Percentiles rank a stretch among this genome's conserved stretches.
These are phyloP conservation scores for Kwoniella shivajii DNA, from an alignment of 1,284 basidiomycete species.

Conservation along the genomic window DNA sequence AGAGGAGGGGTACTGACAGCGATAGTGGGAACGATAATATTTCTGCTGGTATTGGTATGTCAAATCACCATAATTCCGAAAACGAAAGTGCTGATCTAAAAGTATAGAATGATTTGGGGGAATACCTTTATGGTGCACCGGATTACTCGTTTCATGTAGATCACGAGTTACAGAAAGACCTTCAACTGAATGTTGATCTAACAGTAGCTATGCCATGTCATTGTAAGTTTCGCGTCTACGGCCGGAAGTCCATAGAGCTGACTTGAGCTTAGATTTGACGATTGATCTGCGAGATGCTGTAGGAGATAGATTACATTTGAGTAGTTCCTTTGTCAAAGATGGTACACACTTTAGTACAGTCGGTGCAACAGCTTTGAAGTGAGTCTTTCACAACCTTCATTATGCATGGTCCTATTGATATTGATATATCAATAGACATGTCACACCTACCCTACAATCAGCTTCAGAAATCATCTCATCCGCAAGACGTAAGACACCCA, in stretches of 20 bases:
- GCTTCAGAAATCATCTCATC: slow-evolving; percentile 48
- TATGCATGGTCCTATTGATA: background rate
- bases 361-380: slow-evolving; percentile 75
- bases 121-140: slow-evolving; percentile 90
- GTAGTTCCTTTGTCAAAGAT: slow-evolving; percentile 79
- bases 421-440: slow-evolving; percentile 16
- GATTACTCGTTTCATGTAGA: slow-evolving; percentile 85
- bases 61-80: background rate
- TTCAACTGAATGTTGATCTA: slow-evolving; percentile 86
- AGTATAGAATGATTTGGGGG: slow-evolving; percentile 81
- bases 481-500: slow-evolving; percentile 41
- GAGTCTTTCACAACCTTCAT: slow-evolving; percentile 28
- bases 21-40: slow-evolving; percentile 70
- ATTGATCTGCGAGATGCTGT: slow-evolving; percentile 90
- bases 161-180: slow-evolving; percentile 61
- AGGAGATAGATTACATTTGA: slow-evolving; percentile 86
- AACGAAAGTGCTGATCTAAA: slow-evolving; percentile 47
- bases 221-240: slow-evolving; percentile 63
- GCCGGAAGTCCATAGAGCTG: background rate
- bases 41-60: slow-evolving; percentile 50
- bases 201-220: slow-evolving; percentile 89
- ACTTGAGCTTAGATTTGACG: slow-evolving; percentile 64
- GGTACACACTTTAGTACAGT: slow-evolving; percentile 84
- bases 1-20: slow-evolving; percentile 86
- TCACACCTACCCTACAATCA: slow-evolving; percentile 25